A percentile compares a stretch with the other conserved stretches of the same genome.
phyloP scores from a whole-genome alignment of 2,329 filamentous ascomycete genomes.

The Ilyonectria sp. region DNA sequence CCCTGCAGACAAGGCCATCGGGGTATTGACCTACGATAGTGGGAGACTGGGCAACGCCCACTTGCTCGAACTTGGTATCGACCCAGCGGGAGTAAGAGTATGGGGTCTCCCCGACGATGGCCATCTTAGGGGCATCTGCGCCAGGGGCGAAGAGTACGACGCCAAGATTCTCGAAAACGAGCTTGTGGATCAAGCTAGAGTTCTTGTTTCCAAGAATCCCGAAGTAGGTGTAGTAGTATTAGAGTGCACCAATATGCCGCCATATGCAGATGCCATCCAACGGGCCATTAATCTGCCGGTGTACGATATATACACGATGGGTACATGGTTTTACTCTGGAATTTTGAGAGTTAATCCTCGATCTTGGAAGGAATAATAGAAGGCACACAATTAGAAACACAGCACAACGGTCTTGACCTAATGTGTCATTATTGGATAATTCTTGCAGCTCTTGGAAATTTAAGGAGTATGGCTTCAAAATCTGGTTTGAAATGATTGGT shows the following conservation, averaged over 20 bases:
- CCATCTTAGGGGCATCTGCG: slow-evolving; percentile 39
- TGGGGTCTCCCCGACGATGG: slow-evolving; percentile 43
- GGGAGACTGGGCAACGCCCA: slow-evolving; percentile 41
- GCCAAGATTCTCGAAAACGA: slow-evolving; percentile 38
- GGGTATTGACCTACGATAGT: slow-evolving; percentile 53
- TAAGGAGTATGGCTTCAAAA: neutral
- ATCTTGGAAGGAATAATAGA: slow-evolving; percentile 13
- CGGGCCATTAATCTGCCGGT: slow-evolving; percentile 48
- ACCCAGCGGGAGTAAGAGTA: slow-evolving; percentile 38
- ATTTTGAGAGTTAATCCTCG: slow-evolving; percentile 33
- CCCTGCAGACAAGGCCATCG: slow-evolving; percentile 43
- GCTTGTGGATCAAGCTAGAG: slow-evolving; percentile 37
- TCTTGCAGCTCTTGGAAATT: too few relatives aligned
- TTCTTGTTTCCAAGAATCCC: slow-evolving; percentile 30
- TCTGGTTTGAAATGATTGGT: neutral
- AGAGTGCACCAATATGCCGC: slow-evolving; percentile 57
- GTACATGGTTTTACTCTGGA: slow-evolving; percentile 54
- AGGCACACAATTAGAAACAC: neutral
- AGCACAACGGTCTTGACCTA: too few relatives aligned
- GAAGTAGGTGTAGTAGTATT: slow-evolving; percentile 44
- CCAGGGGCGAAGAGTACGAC: slow-evolving; percentile 37
- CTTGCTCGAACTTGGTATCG: slow-evolving; percentile 42
- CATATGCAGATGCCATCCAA: slow-evolving; percentile 52
- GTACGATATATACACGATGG: slow-evolving; percentile 56
- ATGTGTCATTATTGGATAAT: too few relatives aligned